Base-by-base conservation (phyloP, 176 grass and related monocot species). In the Ampelocalamus luodianensis region DNA sequence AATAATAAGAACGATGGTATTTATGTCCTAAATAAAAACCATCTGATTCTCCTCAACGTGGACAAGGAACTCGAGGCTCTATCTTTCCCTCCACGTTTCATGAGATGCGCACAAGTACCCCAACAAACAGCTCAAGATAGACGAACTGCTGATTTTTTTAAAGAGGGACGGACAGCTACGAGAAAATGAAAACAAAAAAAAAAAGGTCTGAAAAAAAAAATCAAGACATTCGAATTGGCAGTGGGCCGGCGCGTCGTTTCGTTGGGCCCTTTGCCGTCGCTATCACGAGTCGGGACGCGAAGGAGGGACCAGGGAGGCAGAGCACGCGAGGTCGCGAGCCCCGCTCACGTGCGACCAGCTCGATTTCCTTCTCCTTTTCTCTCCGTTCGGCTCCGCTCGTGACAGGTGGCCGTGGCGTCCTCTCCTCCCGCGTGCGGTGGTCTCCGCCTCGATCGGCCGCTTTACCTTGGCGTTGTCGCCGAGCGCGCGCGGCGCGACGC, bases 271-370 rank as follows among this genome's bases (percentile, higher is more conserved):
- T 22, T 10, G 45, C 22, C 60, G 77, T 87, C 69, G 49, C 37
- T 58, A 49, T 58, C 72, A 15, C 4, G 16, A 6, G 43, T 18
- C 42, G 23, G 48, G 60, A 64, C 58, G 8, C 17, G 20, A 2
- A 2, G 18, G 27, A 10, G 38, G 36, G 8, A 42, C 39, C 8
- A 8, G 39, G 6, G 39, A 40, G 7, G 39, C 1, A 6, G 20
- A 2, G 20, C 40, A 39, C 67, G 5, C 22, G 14, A 5, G 71
- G 11, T 8, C 1, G 58, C 32, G 34, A 34, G 4, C 37, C 53
- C 59, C 22, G 4, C 15, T 71, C 79, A 88, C 86, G 72, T 71
- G 86, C 51, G 42, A 10, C 10, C 86, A 69, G 42, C 71, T 15
- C 49, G n/a, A 24, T 56, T 1, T 53, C 1, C 63, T 7, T 10